phyloP scores from a whole-genome alignment of 1,284 basidiomycete genomes.

The Ustilago xerochloae region DNA sequence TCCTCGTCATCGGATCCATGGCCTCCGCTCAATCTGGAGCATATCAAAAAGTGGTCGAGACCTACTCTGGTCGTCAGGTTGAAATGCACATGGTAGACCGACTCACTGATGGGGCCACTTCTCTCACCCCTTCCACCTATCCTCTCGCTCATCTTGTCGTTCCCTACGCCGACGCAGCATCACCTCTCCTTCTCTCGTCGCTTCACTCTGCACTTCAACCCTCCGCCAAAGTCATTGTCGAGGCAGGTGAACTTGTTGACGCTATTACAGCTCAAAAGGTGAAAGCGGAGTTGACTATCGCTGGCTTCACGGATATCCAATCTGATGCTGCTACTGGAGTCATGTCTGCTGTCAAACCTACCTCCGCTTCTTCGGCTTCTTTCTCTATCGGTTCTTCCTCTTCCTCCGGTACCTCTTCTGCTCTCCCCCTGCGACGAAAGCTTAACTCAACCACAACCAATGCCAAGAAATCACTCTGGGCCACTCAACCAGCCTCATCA shows the following conservation, averaged over 20 bases:
- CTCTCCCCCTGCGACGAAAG: conserved; percentile 57
- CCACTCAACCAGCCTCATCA: conserved; percentile 53
- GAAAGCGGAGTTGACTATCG: conserved; percentile 53
- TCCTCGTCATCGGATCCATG: conserved; percentile 63
- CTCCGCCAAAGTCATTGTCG: conserved; percentile 41
- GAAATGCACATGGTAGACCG: conserved; percentile 68
- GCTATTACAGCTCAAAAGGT: conserved; percentile 28
- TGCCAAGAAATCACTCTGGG: conserved; percentile 63
- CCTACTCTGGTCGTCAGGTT: conserved; percentile 45
- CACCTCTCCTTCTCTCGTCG: conserved; percentile 44
- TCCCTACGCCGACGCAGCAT: conserved; percentile 43
- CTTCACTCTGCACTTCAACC: conserved; percentile 45
- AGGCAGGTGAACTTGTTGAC: conserved; percentile 43
- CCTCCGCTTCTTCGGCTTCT: conserved; percentile 6
- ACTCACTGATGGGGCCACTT: conserved; percentile 58
- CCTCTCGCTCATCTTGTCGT: conserved; percentile 51
- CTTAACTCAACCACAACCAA: conserved; percentile 17
- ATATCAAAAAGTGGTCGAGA: conserved; percentile 60
- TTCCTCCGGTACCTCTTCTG: conserved; percentile 26
- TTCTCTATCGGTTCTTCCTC: conserved; percentile 41
- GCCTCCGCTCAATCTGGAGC: conserved; percentile 54
- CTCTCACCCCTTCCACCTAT: conserved; percentile 43
- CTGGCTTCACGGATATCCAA: conserved; percentile 52
- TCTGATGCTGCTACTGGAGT: conserved; percentile 15
- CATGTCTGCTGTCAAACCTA: conserved; percentile 23